Base-by-base conservation (phyloP, 1,284 basidiomycete genomes). In the Grifola frondosa region DNA sequence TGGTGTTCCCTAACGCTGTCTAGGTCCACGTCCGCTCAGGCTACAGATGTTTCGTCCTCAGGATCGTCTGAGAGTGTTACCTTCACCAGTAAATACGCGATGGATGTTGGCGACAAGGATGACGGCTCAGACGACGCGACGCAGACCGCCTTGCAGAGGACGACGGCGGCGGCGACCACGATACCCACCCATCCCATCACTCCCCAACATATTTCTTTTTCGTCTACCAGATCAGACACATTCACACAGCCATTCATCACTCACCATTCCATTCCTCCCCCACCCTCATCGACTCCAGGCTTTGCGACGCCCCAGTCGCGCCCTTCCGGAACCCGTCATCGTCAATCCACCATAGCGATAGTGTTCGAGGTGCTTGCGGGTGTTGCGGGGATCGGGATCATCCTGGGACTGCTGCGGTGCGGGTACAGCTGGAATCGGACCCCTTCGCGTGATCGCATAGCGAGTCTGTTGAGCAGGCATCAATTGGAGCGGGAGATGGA, bases 401-500 rank as follows among this genome's bases (percentile, higher is more conserved):
- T 73, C 19, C 26, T 70, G 22, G 57, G 64, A 19, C 48, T 71
- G 42, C 25, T 63, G 8, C 73, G 74, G 19, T 78, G 71, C 48
- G 51, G 64, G 35, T 65, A 68, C 50, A 69, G 60, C 37, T 79
- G 73, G 58, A 57, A 54, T 33, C 68, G 63, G 46, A 73, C 71
- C 11, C 78, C 78, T 0, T 44, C 54, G 15, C 71, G 61, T 11
- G 74, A 77, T 54, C 68, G 75, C 16, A 67, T 75, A 28, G 65
- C 64, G 3, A 65, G 61, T 12, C 54, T 71, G 22, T 50, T 75
- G 15, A 63, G 68, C 30, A 64, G 78, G 32, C 69, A 77, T 50
- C 65, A 67, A 24, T 63, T 81, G n/a, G 69, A 79, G 40, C 60
- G 65, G 36, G 79, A 80, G 60, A 67, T 80, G 57, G 71, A 68